phyloP scores from a whole-genome alignment of 495 filamentous ascomycete genomes.

The Entonaema liquescens region DNA sequence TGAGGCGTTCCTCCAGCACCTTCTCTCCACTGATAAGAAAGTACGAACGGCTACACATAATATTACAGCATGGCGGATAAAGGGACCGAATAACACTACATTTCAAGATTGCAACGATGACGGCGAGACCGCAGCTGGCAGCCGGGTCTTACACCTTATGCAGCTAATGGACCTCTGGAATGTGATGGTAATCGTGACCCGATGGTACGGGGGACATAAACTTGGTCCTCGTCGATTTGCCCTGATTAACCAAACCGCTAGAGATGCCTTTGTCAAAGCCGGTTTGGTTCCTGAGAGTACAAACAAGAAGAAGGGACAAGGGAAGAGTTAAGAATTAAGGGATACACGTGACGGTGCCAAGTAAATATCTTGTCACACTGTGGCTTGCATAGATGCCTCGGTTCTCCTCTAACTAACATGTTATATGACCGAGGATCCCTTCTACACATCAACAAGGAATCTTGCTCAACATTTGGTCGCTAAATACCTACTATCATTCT shows the following conservation, averaged over 20 bases:
- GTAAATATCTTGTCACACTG: constrained; percentile 10
- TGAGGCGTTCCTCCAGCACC: constrained; percentile 70
- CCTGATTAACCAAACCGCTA: constrained; percentile 83
- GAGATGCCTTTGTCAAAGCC: constrained; percentile 86
- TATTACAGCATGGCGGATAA: constrained; percentile 73
- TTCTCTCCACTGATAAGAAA: constrained; percentile 81
- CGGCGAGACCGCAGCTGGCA: constrained; percentile 93
- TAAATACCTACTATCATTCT: background rate
- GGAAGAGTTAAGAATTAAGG: constrained; percentile 36
- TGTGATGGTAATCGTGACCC: constrained; percentile 88
- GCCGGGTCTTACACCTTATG: constrained; percentile 85
- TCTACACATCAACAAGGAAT: background rate
- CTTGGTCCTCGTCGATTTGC: constrained; percentile 89
- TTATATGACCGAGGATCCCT: background rate
- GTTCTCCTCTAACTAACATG: constrained; percentile 18
- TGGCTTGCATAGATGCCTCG: constrained; percentile 23
- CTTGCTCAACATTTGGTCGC: background rate
- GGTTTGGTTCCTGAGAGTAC: constrained; percentile 67
- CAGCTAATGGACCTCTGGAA: constrained; percentile 95
- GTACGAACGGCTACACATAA: constrained; percentile 90
- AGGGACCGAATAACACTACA: constrained; percentile 59
- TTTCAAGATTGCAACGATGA: constrained; percentile 96
- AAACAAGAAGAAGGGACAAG: constrained; percentile 65
- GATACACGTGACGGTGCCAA: constrained; percentile 24
- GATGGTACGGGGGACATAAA: constrained; percentile 94